Evolutionary conservation across 2,329 filamentous ascomycete species (phyloP).

Genomic region (Zasmidium cellare): DNA sequence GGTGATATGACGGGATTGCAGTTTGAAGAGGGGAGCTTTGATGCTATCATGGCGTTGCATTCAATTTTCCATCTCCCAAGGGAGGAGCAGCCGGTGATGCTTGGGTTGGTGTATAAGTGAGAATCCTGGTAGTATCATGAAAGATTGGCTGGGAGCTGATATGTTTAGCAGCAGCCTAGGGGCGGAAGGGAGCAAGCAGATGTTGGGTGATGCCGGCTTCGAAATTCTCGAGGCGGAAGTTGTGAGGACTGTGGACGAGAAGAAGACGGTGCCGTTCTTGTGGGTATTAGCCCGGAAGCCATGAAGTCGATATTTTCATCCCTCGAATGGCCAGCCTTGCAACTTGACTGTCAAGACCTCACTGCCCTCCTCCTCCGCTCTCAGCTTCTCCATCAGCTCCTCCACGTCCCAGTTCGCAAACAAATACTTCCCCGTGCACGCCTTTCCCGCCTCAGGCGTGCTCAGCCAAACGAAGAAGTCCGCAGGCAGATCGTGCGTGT

Average conservation of each 20-base stretch:
- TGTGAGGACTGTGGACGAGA: neutral
- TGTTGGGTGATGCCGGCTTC: conserved; percentile 38
- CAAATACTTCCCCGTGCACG: conserved; percentile 38
- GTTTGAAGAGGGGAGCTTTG: conserved; percentile 11
- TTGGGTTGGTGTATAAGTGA: conserved; percentile 12
- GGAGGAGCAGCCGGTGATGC: conserved; percentile 16
- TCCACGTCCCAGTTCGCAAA: conserved; percentile 21
- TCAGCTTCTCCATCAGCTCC: conserved; percentile 25
- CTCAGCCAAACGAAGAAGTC: conserved; percentile 39
- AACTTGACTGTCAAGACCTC: neutral
- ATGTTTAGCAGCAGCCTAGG: conserved; percentile 27
- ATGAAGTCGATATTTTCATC: neutral
- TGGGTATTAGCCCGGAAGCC: conserved; percentile 20
- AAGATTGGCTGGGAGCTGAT: conserved; percentile 18
- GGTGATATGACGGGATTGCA: conserved; percentile 22
- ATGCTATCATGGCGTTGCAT: conserved; percentile 18
- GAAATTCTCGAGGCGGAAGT: conserved; percentile 20
- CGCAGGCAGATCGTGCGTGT: conserved; percentile 18
- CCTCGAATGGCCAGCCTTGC: neutral
- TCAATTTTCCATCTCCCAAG: conserved; percentile 21
- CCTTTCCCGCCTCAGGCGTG: conserved; percentile 37
- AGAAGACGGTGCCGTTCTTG: conserved; percentile 15
- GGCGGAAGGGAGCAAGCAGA: conserved; percentile 36
- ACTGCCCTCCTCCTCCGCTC: conserved; percentile 13
- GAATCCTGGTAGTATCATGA: conserved; percentile 13